phyloP scores from a whole-genome alignment of 2,329 filamentous ascomycete genomes.

The Beauveria sp. region DNA sequence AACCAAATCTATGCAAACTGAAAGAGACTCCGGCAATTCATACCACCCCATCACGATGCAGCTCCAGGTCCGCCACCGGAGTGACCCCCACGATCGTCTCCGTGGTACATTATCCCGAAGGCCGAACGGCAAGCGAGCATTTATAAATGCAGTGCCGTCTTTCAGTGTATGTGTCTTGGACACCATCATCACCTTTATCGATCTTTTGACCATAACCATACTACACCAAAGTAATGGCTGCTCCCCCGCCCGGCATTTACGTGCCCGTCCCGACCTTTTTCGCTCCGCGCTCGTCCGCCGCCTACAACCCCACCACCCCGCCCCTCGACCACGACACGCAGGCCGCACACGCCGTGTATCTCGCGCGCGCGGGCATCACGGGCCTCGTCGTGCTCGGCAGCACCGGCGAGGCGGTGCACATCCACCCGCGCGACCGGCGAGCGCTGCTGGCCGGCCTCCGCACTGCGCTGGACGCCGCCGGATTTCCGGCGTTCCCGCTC shows the following conservation, averaged over 20 bases:
- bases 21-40: background rate
- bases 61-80: background rate
- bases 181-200: too few relatives aligned
- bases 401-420: constrained; percentile 57
- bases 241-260: constrained; percentile 46
- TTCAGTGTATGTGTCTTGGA: background rate
- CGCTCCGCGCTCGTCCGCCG: constrained; percentile 32
- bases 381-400: constrained; percentile 57
- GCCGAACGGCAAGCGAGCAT: constrained; percentile 2
- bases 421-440: constrained; percentile 49
- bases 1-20: background rate
- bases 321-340: constrained; percentile 52
- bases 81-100: background rate
- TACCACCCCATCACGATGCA: background rate
- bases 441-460: constrained; percentile 48
- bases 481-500: constrained; percentile 51
- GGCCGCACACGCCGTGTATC: constrained; percentile 49
- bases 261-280: constrained; percentile 61
- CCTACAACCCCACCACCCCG: constrained; percentile 37
- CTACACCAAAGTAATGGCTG: constrained; percentile 18
- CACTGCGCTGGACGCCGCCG: constrained; percentile 45
- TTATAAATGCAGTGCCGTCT: background rate
- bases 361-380: constrained; percentile 51
- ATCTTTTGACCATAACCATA: too few relatives aligned
- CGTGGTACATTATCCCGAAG: constrained; percentile 10